A percentile compares a stretch with the other conserved stretches of the same genome.
These are phyloP conservation scores for Craterostigma plantagineum DNA, from an alignment of 257 asterid species.

Conservation along the genomic window DNA sequence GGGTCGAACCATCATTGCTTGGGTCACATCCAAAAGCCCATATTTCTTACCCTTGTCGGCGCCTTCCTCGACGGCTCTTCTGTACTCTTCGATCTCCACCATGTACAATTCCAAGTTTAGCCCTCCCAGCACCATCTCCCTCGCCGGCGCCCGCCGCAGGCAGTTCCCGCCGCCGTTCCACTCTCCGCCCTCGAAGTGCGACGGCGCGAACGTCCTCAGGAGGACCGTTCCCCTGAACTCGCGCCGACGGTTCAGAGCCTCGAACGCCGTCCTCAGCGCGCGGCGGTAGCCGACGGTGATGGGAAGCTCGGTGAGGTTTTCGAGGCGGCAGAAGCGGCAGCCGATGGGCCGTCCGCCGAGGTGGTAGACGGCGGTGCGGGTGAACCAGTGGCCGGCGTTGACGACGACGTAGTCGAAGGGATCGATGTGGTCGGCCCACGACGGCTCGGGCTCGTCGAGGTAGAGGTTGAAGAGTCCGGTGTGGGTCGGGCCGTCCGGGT, in stretches of 20 bases:
- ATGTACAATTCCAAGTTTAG: conserved; percentile 19
- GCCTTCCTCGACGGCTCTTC: conserved; percentile 9
- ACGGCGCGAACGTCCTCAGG: conserved; percentile 44
- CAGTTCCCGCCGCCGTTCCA: conserved; percentile 69
- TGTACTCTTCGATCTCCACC: conserved; percentile 42
- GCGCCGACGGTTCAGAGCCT: conserved; percentile 13
- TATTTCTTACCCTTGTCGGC: conserved; percentile 8
- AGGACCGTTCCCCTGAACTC: conserved; percentile 15
- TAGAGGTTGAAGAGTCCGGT: conserved; percentile 37
- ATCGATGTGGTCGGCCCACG: conserved; percentile 38
- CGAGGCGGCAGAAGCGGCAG: not conserved
- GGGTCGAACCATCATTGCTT: conserved; percentile 39
- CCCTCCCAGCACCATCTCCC: conserved; percentile 21
- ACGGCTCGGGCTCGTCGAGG: conserved; percentile 39
- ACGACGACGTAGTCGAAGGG: conserved; percentile 30
- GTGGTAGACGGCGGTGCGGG: conserved; percentile 41
- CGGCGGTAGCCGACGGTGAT: conserved; percentile 34
- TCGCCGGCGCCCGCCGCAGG: conserved; percentile 42
- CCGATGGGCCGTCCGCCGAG: conserved; percentile 11
- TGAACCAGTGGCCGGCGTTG: conserved; percentile 76
- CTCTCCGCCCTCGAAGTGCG: conserved; percentile 65
- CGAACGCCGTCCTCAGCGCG: conserved; percentile 32
- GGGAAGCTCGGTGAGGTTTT: conserved; percentile 13
- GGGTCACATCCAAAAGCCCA: conserved; percentile 33
- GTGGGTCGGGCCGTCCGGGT: conserved; percentile 44